phyloP scores from a whole-genome alignment of 2,329 filamentous ascomycete genomes.

The Penicillium occitanis region DNA sequence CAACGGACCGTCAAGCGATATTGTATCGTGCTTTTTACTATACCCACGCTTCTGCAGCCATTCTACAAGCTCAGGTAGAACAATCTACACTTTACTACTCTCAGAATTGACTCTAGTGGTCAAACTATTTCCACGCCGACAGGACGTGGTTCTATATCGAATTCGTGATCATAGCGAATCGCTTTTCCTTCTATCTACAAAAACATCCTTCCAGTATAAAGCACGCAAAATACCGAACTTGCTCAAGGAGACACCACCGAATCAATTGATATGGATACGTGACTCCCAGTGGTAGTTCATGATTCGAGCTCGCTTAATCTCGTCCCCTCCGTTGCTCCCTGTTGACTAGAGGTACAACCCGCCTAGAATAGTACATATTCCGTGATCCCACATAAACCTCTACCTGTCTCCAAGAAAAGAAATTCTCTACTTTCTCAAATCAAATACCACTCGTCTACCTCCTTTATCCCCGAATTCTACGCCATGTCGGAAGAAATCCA shows the following conservation, averaged over 20 bases:
- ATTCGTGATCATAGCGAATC: not conserved
- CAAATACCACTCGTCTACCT: not conserved
- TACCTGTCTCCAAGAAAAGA: not conserved
- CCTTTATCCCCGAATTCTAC: not conserved
- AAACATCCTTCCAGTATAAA: not conserved
- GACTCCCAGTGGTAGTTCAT: not conserved
- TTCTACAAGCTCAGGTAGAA: too few species aligned
- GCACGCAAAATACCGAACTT: not conserved
- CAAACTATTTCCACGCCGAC: not conserved
- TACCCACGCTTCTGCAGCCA: too few species aligned
- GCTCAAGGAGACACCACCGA: not conserved
- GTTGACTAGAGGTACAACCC: not conserved
- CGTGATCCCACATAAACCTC: not conserved
- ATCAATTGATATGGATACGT: not conserved
- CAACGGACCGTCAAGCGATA: not conserved
- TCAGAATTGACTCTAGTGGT: too few species aligned
- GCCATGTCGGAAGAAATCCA: slow-evolving; percentile 9
- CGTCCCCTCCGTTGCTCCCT: not conserved
- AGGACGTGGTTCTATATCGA: not conserved
- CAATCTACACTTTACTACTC: too few species aligned
- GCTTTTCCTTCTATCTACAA: not conserved
- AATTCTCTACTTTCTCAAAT: not conserved
- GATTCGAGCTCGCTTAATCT: not conserved
- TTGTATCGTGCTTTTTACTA: not conserved
- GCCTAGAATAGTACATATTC: not conserved